Conservation (phyloP, 2,329 filamentous ascomycete genomes). For the Herpotrichia juniperi region DNA sequence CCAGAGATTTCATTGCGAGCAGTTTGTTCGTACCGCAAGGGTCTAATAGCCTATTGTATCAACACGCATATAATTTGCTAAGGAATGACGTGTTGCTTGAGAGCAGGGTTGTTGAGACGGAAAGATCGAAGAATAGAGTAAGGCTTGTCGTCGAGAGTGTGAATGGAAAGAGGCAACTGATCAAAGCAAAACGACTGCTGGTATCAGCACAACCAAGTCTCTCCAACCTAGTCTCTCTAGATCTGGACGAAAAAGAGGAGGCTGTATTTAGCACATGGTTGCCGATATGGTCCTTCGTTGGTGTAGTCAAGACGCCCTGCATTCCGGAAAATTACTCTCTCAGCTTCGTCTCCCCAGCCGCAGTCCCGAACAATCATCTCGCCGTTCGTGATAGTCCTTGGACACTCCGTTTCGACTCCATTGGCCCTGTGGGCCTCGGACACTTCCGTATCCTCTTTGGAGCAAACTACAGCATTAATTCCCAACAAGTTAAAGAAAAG, state of each 20-base stretch:
- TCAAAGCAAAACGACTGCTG: constrained; percentile 25
- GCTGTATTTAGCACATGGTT: constrained; percentile 15
- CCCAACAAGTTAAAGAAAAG: constrained; percentile 8
- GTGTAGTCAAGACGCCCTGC: constrained; percentile 20
- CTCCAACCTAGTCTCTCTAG: constrained; percentile 16
- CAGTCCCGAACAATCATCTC: constrained; percentile 18
- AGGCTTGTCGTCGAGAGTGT: constrained; percentile 11
- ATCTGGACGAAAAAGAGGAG: constrained; percentile 13
- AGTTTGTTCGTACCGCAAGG: constrained; percentile 17
- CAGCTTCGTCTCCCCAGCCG: constrained; percentile 12
- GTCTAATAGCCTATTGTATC: constrained; percentile 28
- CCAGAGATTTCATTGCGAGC: constrained; percentile 10
- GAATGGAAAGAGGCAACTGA: constrained; percentile 9
- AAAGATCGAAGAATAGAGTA: constrained; percentile 5
- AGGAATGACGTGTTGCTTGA: constrained; percentile 16
- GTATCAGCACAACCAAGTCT: constrained; percentile 19
- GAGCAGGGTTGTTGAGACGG: constrained; percentile 8
- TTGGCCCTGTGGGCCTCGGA: constrained; percentile 20
- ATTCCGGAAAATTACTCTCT: constrained; percentile 24
- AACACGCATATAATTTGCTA: constrained; percentile 27
- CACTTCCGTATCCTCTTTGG: constrained; percentile 23
- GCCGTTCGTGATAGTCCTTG: constrained; percentile 22
- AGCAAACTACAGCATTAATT: constrained; percentile 14
- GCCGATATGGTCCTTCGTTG: constrained; percentile 16
- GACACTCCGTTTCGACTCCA: constrained; percentile 23